Evolutionary conservation across 805 yeast genomes (phyloP).

Genomic region (Jamesozyma spencerorum): DNA sequence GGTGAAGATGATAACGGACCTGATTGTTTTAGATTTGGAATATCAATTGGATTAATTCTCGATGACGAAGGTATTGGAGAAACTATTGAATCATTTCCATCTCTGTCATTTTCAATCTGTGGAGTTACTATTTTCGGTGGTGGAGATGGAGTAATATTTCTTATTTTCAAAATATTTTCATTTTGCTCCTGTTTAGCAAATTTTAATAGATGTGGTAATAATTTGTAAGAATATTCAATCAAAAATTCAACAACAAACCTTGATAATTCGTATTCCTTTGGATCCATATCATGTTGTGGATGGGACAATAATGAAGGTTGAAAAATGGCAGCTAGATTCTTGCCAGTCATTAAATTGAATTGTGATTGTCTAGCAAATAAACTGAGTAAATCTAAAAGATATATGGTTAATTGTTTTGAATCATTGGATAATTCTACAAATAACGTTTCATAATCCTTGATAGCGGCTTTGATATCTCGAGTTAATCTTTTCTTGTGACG

Average conservation of each 20-base stretch:
- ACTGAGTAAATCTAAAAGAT: constrained; percentile 76
- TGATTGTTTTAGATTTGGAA: constrained; percentile 2
- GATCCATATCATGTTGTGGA: constrained; percentile 85
- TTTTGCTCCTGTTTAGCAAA: constrained; percentile 23
- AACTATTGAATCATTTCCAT: not conserved
- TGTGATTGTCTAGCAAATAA: constrained; percentile 73
- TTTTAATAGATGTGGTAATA: constrained; percentile 49
- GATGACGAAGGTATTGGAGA: not conserved
- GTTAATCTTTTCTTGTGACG: constrained; percentile 49
- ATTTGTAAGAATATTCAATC: constrained; percentile 73
- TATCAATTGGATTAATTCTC: constrained; percentile 4
- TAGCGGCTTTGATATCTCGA: constrained; percentile 56
- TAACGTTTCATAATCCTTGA: constrained; percentile 59
- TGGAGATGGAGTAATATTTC: not conserved
- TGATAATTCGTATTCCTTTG: constrained; percentile 82
- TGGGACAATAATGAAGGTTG: constrained; percentile 95
- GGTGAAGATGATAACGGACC: constrained; percentile 1
- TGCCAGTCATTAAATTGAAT: constrained; percentile 81
- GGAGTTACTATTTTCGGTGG: not conserved
- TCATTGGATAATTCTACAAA: constrained; percentile 66
- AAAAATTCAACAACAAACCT: constrained; percentile 81
- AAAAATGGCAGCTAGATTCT: constrained; percentile 89
- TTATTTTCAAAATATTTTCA: not conserved
- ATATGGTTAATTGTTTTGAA: constrained; percentile 73
- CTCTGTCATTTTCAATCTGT: not conserved